Evolutionary conservation across 768 basidiomycete species (phyloP).

Genomic region (Rhodotorula diobovata): DNA sequence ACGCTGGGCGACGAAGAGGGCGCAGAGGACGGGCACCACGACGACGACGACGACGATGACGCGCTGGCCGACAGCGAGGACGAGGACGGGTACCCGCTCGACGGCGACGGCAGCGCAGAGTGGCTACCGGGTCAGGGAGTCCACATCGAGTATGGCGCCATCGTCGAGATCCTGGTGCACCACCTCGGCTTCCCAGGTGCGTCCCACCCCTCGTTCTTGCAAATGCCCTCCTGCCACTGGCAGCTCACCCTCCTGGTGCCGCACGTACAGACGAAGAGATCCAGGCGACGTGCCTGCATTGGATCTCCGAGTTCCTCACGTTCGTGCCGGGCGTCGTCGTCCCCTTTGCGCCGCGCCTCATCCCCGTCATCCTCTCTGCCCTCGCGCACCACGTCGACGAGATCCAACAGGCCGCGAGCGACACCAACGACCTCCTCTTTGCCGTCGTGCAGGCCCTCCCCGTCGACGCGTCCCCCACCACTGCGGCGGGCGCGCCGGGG

Average conservation of each 20-base stretch:
- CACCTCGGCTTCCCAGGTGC: conserved; percentile 74
- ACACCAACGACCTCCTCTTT: conserved; percentile 78
- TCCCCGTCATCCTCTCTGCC: conserved; percentile 87
- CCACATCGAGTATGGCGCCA: conserved; percentile 78
- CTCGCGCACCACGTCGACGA: conserved; percentile 83
- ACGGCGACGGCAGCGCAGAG: conserved; percentile 50
- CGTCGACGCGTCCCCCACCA: conserved; percentile 51
- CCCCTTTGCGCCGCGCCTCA: conserved; percentile 85
- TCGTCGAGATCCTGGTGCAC: conserved; percentile 85
- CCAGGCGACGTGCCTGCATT: conserved; percentile 85
- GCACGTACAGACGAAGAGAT: conserved; percentile 74
- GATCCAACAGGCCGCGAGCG: conserved; percentile 79
- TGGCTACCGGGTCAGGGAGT: conserved; percentile 96
- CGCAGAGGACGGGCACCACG: conserved; percentile 36
- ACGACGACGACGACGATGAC: conserved; percentile 28
- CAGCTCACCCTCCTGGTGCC: no score
- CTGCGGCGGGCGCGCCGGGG: neutral
- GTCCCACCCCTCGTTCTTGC: conserved; percentile 44
- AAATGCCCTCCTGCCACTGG: neutral
- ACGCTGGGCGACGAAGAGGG: conserved; percentile 27
- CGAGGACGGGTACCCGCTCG: conserved; percentile 41
- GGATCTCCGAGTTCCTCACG: conserved; percentile 83
- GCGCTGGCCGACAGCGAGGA: conserved; percentile 21
- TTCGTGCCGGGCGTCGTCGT: conserved; percentile 90
- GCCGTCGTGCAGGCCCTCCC: conserved; percentile 82